Conservation (phyloP, 305 asterid genomes). For the Ajuga reptans region DNA sequence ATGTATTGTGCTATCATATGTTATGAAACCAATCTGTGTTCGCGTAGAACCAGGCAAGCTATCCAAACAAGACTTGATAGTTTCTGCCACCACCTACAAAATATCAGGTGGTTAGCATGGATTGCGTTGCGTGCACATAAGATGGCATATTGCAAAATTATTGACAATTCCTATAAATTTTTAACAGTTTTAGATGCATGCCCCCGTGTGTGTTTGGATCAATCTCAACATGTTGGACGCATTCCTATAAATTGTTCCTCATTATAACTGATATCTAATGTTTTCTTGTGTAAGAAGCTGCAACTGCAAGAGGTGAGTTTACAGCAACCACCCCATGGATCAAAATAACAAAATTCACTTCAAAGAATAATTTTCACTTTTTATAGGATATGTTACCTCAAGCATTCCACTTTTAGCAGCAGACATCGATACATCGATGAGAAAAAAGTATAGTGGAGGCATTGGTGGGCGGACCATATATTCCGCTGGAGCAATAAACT, state of each 20-base stretch:
- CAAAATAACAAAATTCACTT: not conserved
- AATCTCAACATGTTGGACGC: too few species aligned
- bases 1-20: conserved; percentile 79
- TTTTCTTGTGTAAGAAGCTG: not conserved
- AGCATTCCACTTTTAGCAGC: conserved; percentile 85
- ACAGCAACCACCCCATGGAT: conserved; percentile 14
- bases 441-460: conserved; percentile 84
- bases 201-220: too few species aligned
- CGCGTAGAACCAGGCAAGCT: conserved; percentile 79
- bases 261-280: not conserved
- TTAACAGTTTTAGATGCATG: not conserved
- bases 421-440: conserved; percentile 76
- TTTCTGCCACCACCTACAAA: conserved; percentile 71
- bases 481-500: conserved; percentile 87
- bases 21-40: conserved; percentile 88
- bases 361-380: not conserved
- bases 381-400: conserved; percentile 47
- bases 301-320: not conserved
- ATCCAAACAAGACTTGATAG: conserved; percentile 76
- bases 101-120: conserved; percentile 15
- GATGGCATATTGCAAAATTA: not conserved
- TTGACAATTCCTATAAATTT: not conserved
- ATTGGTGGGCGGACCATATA: conserved; percentile 97
- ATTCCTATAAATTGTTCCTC: too few species aligned
- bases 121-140: not conserved